phyloP scores from a whole-genome alignment of 169 alveolate species.

The Ichthyophthirius multifiliis region DNA sequence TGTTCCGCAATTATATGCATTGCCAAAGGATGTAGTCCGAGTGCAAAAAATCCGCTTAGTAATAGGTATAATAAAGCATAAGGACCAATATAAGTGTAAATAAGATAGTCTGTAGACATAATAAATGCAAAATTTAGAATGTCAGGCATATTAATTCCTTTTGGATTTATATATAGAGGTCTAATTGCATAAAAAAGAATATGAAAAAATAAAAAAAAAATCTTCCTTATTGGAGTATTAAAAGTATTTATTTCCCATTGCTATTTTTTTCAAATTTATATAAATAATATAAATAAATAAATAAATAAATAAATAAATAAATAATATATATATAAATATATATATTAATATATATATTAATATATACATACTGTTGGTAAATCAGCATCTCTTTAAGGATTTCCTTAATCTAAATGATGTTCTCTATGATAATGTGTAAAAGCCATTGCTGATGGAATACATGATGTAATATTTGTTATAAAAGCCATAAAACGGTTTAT shows the following conservation, averaged over 20 bases:
- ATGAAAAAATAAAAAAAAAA: conserved; percentile 40
- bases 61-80: conserved; percentile 53
- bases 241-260: conserved; percentile 58
- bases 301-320: background rate
- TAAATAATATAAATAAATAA: background rate
- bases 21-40: conserved; percentile 71
- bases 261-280: background rate
- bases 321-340: background rate
- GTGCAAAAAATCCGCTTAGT: conserved; percentile 49
- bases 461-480: conserved; percentile 61
- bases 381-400: conserved; percentile 52
- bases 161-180: conserved; percentile 59
- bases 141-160: conserved; percentile 36
- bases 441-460: conserved; percentile 73
- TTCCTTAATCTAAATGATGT: conserved; percentile 60
- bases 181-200: conserved; percentile 63
- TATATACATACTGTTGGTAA: conserved; percentile 37
- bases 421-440: conserved; percentile 79
- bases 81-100: conserved; percentile 30
- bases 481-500: conserved; percentile 44
- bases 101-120: conserved; percentile 26
- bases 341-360: background rate
- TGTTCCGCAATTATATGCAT: conserved; percentile 86
- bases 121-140: conserved; percentile 42
- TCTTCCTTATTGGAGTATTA: conserved; percentile 41